Evolutionary conservation across 2,329 filamentous ascomycete species (phyloP), one percentile per base, ranked within the genome.

Genomic region (Piedraia hortae): DNA sequence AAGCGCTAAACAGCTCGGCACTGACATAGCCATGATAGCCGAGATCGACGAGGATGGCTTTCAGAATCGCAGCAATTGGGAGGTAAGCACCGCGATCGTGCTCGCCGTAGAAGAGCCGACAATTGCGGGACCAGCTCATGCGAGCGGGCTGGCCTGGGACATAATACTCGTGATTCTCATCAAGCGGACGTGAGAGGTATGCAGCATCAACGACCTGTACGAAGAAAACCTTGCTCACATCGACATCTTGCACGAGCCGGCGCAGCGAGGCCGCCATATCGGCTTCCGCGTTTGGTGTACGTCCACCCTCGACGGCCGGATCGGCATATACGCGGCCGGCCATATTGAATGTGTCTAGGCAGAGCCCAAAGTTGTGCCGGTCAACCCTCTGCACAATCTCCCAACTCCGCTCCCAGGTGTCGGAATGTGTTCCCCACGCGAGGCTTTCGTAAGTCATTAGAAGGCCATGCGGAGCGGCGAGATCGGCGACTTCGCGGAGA

Each of bases 71-170:
- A 24, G 52, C 46, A 4, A 69, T 53, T 0, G 72, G 72, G 1
- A 80, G 45, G 35, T 75, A 77, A 0, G 58, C 71, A 0, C 66
- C 66, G 2, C 51, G 43, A 3, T 62, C 45, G 37, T 55, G 44
- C 38, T 68, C 48, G 32, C 71, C 64, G 28, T 69, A 62, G 36
- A 71, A 77, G 3, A 71, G 41, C 10, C 73, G 51, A 29, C 67
- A 72, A 38, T 78, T 78, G 10, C 73, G 48, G 16, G 61, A 73
- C 73, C 73, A 82, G 35, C 58, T 73, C 73, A 82, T 80, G 3
- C 66, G 47, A 2, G 58, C 37, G 9, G 55, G 56, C 41, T 71
- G 66, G 4, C 50, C 53, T 0, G 52, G 40, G 5, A 58, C 47
- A 44, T 68, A 57, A 34, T 59, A 69, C 4, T 48, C 39, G 37